These are phyloP conservation scores for Saxispiralis lemnorum DNA, from an alignment of 495 filamentous ascomycete genomes.

Conservation along the genomic window DNA sequence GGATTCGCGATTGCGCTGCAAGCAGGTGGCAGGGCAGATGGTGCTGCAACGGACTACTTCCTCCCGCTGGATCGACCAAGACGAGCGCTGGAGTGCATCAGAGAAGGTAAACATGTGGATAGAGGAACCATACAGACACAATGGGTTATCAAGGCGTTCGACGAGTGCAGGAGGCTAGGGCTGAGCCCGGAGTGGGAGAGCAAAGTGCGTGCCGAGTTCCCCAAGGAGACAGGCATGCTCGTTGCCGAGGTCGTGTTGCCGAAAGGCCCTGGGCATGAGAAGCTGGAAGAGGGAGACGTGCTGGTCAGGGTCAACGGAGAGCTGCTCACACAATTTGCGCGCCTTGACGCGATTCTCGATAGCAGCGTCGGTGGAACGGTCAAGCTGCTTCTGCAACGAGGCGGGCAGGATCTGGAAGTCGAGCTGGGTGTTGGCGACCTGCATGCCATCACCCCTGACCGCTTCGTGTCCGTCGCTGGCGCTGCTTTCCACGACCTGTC, in stretches of 20 bases:
- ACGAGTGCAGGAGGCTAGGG: slow-evolving; percentile 85
- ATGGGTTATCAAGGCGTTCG: slow-evolving; percentile 92
- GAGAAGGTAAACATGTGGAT: slow-evolving; percentile 50
- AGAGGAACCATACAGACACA: slow-evolving; percentile 95
- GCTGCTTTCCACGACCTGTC: slow-evolving; percentile 89
- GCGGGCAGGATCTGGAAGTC: slow-evolving; percentile 72
- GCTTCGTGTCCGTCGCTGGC: slow-evolving; percentile 84
- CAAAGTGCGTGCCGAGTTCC: slow-evolving; percentile 60
- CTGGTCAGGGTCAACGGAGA: slow-evolving; percentile 87
- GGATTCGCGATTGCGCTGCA: slow-evolving; percentile 86
- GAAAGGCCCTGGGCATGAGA: slow-evolving; percentile 66
- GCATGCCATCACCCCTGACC: slow-evolving; percentile 86
- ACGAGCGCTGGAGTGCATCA: slow-evolving; percentile 72
- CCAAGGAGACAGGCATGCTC: slow-evolving; percentile 88
- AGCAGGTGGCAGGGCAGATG: slow-evolving; percentile 82
- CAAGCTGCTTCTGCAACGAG: slow-evolving; percentile 64
- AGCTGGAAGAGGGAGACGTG: slow-evolving; percentile 90
- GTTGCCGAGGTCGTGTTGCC: slow-evolving; percentile 90
- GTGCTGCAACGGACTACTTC: slow-evolving; percentile 95
- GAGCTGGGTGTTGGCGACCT: slow-evolving; percentile 76
- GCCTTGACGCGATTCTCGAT: slow-evolving; percentile 86
- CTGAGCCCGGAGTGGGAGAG: slow-evolving; percentile 74
- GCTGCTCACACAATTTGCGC: slow-evolving; percentile 81
- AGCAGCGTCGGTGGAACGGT: slow-evolving; percentile 62
- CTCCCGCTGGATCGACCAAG: slow-evolving; percentile 78